phyloP scores from a whole-genome alignment of 805 yeast species.

The Candida anglica region DNA sequence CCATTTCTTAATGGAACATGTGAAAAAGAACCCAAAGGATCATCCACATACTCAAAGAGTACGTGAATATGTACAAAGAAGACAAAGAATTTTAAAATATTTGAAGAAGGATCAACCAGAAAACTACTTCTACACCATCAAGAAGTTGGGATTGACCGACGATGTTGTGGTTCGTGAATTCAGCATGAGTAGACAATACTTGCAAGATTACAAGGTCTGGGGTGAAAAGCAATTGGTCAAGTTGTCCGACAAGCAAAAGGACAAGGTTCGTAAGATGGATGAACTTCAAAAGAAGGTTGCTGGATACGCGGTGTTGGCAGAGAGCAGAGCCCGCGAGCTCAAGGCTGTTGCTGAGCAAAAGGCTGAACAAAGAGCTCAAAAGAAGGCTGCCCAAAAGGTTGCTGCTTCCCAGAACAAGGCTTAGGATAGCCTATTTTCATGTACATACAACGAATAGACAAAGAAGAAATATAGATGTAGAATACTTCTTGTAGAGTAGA shows the following conservation, averaged over 20 bases:
- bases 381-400: not conserved
- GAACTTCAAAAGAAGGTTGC: constrained; percentile 39
- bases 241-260: constrained; percentile 30
- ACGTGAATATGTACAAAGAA: constrained; percentile 81
- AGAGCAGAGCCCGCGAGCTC: constrained; percentile 24
- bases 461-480: not conserved
- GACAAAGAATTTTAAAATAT: constrained; percentile 80
- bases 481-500: too few relatives aligned
- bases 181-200: constrained; percentile 70
- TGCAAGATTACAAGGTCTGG: constrained; percentile 75
- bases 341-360: constrained; percentile 2
- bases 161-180: constrained; percentile 75
- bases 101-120: constrained; percentile 77
- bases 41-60: constrained; percentile 62
- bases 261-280: constrained; percentile 22
- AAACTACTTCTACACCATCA: constrained; percentile 79
- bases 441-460: not conserved
- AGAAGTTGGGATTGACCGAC: constrained; percentile 84
- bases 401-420: not conserved
- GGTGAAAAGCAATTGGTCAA: constrained; percentile 68
- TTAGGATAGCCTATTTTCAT: not conserved
- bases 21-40: constrained; percentile 67
- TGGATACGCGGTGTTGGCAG: constrained; percentile 35
- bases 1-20: constrained; percentile 71
- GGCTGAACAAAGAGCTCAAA: constrained; percentile 2